Conservation (phyloP, 306 rosid genomes). For the Medicago ruthenica region DNA sequence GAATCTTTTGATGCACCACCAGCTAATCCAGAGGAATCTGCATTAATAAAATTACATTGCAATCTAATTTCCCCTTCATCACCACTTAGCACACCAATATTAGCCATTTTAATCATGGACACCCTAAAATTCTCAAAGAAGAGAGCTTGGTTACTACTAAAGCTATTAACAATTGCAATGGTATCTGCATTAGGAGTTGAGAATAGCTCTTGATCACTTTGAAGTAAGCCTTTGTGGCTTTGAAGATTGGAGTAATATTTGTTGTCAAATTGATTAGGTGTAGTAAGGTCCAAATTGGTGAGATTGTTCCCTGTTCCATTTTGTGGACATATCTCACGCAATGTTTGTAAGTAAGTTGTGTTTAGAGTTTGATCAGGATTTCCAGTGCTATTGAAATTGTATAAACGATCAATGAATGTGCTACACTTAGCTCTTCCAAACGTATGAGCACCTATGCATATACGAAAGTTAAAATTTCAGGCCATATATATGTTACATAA, state of each 20-base stretch:
- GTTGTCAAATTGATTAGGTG: conserved; percentile 44
- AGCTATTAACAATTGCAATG: conserved; percentile 32
- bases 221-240: conserved; percentile 41
- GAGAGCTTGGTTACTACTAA: not conserved
- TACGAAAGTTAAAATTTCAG: too few relatives aligned
- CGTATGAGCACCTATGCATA: not conserved
- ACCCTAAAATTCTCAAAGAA: conserved; percentile 40
- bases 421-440: conserved; percentile 15
- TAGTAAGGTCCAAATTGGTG: conserved; percentile 39
- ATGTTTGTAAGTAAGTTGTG: conserved; percentile 10
- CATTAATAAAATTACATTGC: not conserved
- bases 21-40: not conserved
- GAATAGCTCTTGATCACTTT: conserved; percentile 51
- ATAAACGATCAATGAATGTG: not conserved
- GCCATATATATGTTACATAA: too few relatives aligned
- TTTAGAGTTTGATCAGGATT: conserved; percentile 51
- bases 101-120: conserved; percentile 53
- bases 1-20: not conserved
- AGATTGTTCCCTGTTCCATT: conserved; percentile 15
- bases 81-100: conserved; percentile 41
- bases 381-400: conserved; percentile 42
- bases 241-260: conserved; percentile 46
- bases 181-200: conserved; percentile 44
- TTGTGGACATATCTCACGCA: conserved; percentile 25
- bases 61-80: not conserved